Evolutionary conservation across 2,329 filamentous ascomycete genomes (phyloP).

Genomic region (Diplodia corticola): DNA sequence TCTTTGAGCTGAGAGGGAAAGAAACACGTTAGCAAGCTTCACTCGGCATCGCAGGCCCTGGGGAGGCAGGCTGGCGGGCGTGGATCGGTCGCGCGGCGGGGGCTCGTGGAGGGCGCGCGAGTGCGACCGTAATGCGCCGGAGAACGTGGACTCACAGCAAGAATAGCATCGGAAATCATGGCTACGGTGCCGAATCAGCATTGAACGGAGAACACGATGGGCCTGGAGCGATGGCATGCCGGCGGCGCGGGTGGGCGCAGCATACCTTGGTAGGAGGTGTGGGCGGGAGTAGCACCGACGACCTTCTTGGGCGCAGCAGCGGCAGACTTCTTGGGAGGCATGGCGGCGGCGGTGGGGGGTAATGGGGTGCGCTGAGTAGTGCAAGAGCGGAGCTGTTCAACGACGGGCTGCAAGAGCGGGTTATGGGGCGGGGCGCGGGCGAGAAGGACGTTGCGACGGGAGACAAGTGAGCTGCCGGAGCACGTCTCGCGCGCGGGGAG

Average conservation of each 20-base stretch:
- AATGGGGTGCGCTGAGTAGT: slow-evolving; percentile 28
- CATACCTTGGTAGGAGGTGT: slow-evolving; percentile 67
- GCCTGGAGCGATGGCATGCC: slow-evolving; percentile 39
- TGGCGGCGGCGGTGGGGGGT: slow-evolving; percentile 41
- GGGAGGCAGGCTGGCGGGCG: slow-evolving; percentile 31
- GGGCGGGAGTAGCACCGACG: slow-evolving; percentile 53
- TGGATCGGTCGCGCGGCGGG: slow-evolving; percentile 33
- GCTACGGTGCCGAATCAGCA: slow-evolving; percentile 59
- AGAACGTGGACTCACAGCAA: slow-evolving; percentile 63
- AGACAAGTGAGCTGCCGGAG: slow-evolving; percentile 15
- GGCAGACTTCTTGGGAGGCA: slow-evolving; percentile 66
- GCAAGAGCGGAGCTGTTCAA: slow-evolving; percentile 37
- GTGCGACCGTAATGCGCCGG: slow-evolving; percentile 50
- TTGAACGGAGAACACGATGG: slow-evolving; percentile 52
- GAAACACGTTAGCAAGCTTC: slow-evolving; percentile 51
- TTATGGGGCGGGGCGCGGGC: background rate
- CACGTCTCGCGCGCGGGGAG: slow-evolving; percentile 22
- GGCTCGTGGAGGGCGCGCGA: slow-evolving; percentile 38
- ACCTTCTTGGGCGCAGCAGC: slow-evolving; percentile 60
- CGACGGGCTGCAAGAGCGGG: slow-evolving; percentile 30
- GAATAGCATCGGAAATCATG: slow-evolving; percentile 72
- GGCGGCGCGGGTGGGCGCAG: slow-evolving; percentile 47
- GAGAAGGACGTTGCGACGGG: slow-evolving; percentile 2
- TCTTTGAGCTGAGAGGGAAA: slow-evolving; percentile 62
- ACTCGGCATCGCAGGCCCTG: slow-evolving; percentile 22